A percentile compares a stretch with the other conserved stretches of the same genome.
phyloP scores from a whole-genome alignment of 176 grass and related monocot species.

The Puccinellia tenuiflora region DNA sequence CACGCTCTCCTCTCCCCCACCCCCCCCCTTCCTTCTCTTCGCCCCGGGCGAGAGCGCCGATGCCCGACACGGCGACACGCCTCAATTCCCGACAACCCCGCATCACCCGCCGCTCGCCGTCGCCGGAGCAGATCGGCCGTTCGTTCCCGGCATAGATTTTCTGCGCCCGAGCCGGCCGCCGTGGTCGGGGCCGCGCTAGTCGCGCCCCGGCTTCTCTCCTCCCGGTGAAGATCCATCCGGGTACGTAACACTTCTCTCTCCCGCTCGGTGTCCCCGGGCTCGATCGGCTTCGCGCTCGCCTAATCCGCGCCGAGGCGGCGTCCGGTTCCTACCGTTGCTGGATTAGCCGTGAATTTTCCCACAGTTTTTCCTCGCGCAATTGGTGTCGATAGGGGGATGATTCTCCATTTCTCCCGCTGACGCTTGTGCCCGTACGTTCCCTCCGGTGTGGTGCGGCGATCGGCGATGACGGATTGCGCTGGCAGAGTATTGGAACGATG shows the following conservation, averaged over 20 bases:
- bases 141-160: background rate
- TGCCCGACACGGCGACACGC: background rate
- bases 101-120: background rate
- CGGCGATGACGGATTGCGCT: background rate
- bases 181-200: background rate
- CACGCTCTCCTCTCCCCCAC: background rate
- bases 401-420: background rate
- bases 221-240: slow-evolving; percentile 4
- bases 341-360: background rate
- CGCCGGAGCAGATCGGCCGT: background rate
- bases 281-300: background rate
- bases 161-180: background rate
- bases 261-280: background rate
- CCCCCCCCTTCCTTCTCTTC: background rate
- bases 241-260: background rate
- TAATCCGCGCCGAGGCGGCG: background rate
- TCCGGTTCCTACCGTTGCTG: background rate
- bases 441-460: background rate
- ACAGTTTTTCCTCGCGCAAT: background rate
- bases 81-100: background rate
- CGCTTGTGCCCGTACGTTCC: background rate
- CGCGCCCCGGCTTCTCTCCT: background rate
- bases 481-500: background rate
- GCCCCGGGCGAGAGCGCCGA: background rate
- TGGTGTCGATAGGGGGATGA: background rate